These are phyloP conservation scores for Kodamaea anthophila DNA, from an alignment of 1,139 yeast species.

Conservation along the genomic window DNA sequence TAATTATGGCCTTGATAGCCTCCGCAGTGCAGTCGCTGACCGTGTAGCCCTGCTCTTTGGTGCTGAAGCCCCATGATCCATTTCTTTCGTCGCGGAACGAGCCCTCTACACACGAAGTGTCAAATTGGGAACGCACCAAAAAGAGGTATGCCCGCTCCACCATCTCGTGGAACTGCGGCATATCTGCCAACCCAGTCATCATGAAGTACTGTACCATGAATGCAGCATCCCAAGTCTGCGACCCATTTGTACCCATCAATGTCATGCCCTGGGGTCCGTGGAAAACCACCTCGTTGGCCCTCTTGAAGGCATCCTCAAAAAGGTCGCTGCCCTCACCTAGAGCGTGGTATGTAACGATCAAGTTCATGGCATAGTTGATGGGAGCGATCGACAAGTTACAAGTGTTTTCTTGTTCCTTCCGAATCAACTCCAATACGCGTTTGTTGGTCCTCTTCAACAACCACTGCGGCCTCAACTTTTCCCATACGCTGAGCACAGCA, in stretches of 20 bases:
- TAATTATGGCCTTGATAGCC: slow-evolving; percentile 85
- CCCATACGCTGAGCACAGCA: slow-evolving; percentile 54
- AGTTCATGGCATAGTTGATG: slow-evolving; percentile 78
- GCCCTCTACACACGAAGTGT: slow-evolving; percentile 70
- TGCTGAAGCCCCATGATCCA: slow-evolving; percentile 98
- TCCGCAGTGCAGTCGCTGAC: slow-evolving; percentile 98
- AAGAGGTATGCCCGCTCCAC: slow-evolving; percentile 64
- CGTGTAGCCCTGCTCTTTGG: slow-evolving; percentile 92
- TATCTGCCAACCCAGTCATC: slow-evolving; percentile 70
- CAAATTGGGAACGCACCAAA: slow-evolving; percentile 77
- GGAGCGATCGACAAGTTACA: slow-evolving; percentile 89
- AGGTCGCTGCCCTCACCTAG: slow-evolving; percentile 66
- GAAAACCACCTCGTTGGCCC: slow-evolving; percentile 74
- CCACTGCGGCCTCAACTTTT: slow-evolving; percentile 74
- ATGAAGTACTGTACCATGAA: slow-evolving; percentile 82
- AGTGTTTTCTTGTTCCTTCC: slow-evolving; percentile 75
- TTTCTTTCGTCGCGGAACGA: slow-evolving; percentile 76
- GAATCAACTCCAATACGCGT: slow-evolving; percentile 54
- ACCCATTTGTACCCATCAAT: slow-evolving; percentile 96
- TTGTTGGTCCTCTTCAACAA: slow-evolving; percentile 48
- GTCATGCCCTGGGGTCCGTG: slow-evolving; percentile 90
- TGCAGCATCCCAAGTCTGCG: slow-evolving; percentile 95
- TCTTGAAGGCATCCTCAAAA: slow-evolving; percentile 48
- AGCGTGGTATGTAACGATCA: slow-evolving; percentile 60
- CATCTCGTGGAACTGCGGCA: slow-evolving; percentile 58